Conservation (phyloP, 2,329 filamentous ascomycete species). For the Eutypa lata region DNA sequence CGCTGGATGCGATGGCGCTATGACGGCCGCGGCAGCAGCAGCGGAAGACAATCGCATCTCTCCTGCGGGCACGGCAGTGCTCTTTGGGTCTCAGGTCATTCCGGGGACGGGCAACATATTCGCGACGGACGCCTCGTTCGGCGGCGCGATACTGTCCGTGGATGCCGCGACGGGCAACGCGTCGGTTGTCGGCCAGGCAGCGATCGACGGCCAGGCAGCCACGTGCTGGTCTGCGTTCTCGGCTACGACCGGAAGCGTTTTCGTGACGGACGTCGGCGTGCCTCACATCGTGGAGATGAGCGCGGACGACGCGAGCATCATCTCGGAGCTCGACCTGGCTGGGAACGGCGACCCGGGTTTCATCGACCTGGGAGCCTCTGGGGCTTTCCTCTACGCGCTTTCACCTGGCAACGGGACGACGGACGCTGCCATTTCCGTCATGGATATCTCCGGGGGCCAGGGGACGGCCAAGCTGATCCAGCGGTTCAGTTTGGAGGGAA, state of each 20-base stretch:
- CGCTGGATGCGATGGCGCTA: conserved; percentile 7
- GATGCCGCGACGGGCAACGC: conserved; percentile 29
- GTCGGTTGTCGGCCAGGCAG: conserved; percentile 33
- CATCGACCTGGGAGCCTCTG: conserved; percentile 51
- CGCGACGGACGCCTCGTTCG: conserved; percentile 57
- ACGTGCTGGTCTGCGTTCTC: conserved; percentile 59
- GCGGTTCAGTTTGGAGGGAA: conserved; percentile 23
- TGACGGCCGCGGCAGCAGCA: conserved; percentile 12
- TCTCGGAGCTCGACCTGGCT: conserved; percentile 38
- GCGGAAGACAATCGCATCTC: conserved; percentile 34
- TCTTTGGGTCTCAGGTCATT: conserved; percentile 52
- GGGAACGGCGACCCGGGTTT: conserved; percentile 49
- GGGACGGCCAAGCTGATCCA: conserved; percentile 27
- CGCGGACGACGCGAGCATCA: conserved; percentile 43
- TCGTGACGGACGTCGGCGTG: conserved; percentile 53
- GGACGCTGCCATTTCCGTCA: conserved; percentile 33
- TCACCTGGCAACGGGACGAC: conserved; percentile 48
- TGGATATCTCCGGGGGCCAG: conserved; percentile 26
- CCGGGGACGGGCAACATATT: conserved; percentile 45
- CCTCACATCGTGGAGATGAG: conserved; percentile 58
- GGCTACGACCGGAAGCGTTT: conserved; percentile 45
- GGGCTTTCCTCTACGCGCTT: conserved; percentile 56
- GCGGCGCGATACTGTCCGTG: conserved; percentile 46
- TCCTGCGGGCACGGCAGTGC: conserved; percentile 52
- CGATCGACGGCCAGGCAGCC: conserved; percentile 47